Conservation (phyloP, 2,329 filamentous ascomycete species). For the Fusarium sp. region DNA sequence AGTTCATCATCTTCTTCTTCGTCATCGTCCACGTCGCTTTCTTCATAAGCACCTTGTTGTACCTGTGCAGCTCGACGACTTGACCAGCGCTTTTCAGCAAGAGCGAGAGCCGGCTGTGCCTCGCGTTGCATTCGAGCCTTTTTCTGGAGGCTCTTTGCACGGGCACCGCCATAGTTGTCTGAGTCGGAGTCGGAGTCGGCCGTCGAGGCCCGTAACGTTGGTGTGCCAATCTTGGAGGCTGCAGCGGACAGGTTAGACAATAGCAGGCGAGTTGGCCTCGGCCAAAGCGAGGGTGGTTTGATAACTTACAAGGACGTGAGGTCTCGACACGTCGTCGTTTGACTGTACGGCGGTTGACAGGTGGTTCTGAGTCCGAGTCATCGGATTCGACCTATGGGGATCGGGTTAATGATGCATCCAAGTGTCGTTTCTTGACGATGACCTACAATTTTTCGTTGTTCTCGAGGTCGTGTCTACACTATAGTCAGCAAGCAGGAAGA, state of each 20-base stretch:
- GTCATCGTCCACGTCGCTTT: slow-evolving; percentile 73
- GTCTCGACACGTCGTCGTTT: slow-evolving; percentile 77
- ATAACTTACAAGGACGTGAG: slow-evolving; percentile 69
- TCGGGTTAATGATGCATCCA: slow-evolving; percentile 23
- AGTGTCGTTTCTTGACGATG: not conserved
- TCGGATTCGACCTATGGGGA: slow-evolving; percentile 60
- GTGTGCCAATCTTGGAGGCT: slow-evolving; percentile 72
- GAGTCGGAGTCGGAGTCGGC: slow-evolving; percentile 76
- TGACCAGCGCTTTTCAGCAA: slow-evolving; percentile 90
- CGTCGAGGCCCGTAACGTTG: slow-evolving; percentile 63
- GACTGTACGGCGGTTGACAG: slow-evolving; percentile 66
- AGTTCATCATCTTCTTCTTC: slow-evolving; percentile 72
- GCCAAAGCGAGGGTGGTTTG: not conserved
- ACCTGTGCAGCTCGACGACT: slow-evolving; percentile 84
- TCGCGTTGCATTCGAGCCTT: slow-evolving; percentile 81
- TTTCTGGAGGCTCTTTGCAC: slow-evolving; percentile 75
- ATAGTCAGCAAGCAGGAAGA: slow-evolving; percentile 48
- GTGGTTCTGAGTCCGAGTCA: slow-evolving; percentile 77
- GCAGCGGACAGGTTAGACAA: slow-evolving; percentile 26
- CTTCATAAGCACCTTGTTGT: slow-evolving; percentile 71
- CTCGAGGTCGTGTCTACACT: slow-evolving; percentile 65
- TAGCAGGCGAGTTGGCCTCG: not conserved
- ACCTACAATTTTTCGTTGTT: slow-evolving; percentile 68
- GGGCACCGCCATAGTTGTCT: slow-evolving; percentile 82
- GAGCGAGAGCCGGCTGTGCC: slow-evolving; percentile 72